A percentile compares a stretch with the other conserved stretches of the same genome.
These are phyloP conservation scores for Calonectria henricotiae DNA, from an alignment of 2,329 filamentous ascomycete genomes.

Conservation along the genomic window DNA sequence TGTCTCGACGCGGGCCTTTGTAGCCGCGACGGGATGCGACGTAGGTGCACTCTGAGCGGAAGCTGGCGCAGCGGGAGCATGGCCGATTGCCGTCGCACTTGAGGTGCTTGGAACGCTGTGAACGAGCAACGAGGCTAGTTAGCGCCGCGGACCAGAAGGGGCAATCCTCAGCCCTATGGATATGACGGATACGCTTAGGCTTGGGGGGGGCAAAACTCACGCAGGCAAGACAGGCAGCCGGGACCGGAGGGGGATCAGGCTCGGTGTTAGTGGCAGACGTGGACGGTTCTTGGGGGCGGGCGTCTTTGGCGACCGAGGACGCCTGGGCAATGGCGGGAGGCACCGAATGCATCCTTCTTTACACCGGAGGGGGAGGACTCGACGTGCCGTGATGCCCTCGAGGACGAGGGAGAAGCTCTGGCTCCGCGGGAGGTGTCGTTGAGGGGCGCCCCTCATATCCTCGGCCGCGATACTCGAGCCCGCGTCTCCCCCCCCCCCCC, in stretches of 20 bases:
- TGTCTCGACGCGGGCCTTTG: slow-evolving; percentile 68
- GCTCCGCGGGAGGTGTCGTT: background rate
- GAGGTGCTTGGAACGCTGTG: slow-evolving; percentile 76
- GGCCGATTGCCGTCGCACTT: slow-evolving; percentile 83
- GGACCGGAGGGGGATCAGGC: slow-evolving; percentile 53
- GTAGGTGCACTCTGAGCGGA: slow-evolving; percentile 77
- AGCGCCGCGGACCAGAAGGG: slow-evolving; percentile 1
- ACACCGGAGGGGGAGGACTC: background rate
- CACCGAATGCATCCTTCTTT: slow-evolving; percentile 5
- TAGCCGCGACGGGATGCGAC: slow-evolving; percentile 82
- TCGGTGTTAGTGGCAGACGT: slow-evolving; percentile 1
- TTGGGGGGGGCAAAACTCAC: slow-evolving; percentile 58
- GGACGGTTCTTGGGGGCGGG: background rate
- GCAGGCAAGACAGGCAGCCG: slow-evolving; percentile 70
- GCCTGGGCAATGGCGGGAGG: background rate
- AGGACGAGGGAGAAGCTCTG: background rate
- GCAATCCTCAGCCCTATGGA: background rate
- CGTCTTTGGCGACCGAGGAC: background rate
- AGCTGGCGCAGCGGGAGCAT: slow-evolving; percentile 76
- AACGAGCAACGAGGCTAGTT: slow-evolving; percentile 19
- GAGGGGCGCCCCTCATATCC: slow-evolving; percentile 21
- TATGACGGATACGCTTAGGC: too few relatives aligned
- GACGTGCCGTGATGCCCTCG: background rate
- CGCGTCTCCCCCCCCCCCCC: background rate
- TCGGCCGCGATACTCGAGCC: background rate